Base-by-base conservation (phyloP, 1,284 basidiomycete species). In the Gomphus bonarii region DNA sequence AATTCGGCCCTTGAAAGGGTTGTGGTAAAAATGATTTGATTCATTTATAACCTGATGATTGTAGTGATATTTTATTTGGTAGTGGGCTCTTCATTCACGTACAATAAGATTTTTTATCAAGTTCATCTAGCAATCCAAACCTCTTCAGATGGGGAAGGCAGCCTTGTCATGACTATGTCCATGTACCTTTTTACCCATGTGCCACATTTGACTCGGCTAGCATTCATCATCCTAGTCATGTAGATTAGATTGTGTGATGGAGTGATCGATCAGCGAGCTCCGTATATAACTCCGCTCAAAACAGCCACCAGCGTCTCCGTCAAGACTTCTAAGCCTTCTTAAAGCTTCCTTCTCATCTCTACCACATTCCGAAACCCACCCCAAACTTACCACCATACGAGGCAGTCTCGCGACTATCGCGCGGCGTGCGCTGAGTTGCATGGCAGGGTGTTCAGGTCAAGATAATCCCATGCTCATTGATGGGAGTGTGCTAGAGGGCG, bases 401-500 rank as follows among this genome's bases (percentile, higher is more conserved):
- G 25, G 3, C 22, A n/a, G n/a, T n/a, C 46, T 16, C 3, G 30
- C 25, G 16, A 4, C 5, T 48, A 1, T 30, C 5, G 25, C 46
- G 25, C 22, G 5, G 5, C 31, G 4, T 33, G 31, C 31, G 31
- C 31, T n/a, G n/a, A n/a, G 31, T 33, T 4, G 31, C 31, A 33
- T 33, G 6, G 30, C 22, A 25, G 11, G 16, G 30, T 3, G 25
- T 30, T 30, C 46, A 48, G 12, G 11, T 10, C 22, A 18, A 20
- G 22, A 16, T 10, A 46, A n/a, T n/a, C 3, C 49, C 10, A 31
- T 9, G 30, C 35, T 50, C 25, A 76, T 79, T 30, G 76, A 79
- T 59, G 76, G 77, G 35, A 69, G 72, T 57, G 69, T 69, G 38
- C 68, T 77, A 36, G 77, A 78, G 70, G 85, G 86, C 8, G 85